Percentiles rank a stretch among this genome's conserved stretches.
Conservation (phyloP, 2,329 filamentous ascomycete species). For the Lasiodiplodia hormozganensis region DNA sequence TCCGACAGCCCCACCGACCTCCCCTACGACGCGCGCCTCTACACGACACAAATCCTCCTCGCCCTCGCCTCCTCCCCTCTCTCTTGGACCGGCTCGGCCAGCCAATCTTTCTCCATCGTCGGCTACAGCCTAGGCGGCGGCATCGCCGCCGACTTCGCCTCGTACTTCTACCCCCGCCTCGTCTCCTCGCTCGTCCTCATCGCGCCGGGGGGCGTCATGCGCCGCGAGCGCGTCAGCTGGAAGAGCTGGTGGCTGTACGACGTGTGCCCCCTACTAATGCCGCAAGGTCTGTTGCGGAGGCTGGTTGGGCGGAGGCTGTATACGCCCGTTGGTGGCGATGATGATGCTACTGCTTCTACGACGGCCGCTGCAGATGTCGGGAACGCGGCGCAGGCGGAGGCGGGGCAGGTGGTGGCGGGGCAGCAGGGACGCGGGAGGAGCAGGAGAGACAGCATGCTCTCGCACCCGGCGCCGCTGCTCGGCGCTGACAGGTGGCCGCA, state of each 20-base stretch:
- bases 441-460: background rate
- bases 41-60: constrained; percentile 74
- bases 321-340: background rate
- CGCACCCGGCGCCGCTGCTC: constrained; percentile 51
- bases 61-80: constrained; percentile 74
- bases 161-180: constrained; percentile 73
- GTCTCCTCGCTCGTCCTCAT: constrained; percentile 76
- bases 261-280: constrained; percentile 44
- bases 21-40: constrained; percentile 76
- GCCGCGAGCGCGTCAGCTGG: constrained; percentile 66
- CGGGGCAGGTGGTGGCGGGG: background rate
- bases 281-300: constrained; percentile 64
- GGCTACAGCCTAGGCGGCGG: constrained; percentile 85
- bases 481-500: constrained; percentile 50
- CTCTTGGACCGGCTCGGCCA: constrained; percentile 64
- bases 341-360: background rate
- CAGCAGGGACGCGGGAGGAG: background rate
- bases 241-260: constrained; percentile 69
- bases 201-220: constrained; percentile 78
- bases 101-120: constrained; percentile 68
- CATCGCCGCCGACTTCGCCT: constrained; percentile 72
- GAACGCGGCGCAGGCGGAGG: constrained; percentile 12
- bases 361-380: background rate
- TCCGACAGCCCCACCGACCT: constrained; percentile 72
- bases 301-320: constrained; percentile 51